Evolutionary conservation across 164 flowering plant species (phyloP).

Genomic region (Macadamia integrifolia): DNA sequence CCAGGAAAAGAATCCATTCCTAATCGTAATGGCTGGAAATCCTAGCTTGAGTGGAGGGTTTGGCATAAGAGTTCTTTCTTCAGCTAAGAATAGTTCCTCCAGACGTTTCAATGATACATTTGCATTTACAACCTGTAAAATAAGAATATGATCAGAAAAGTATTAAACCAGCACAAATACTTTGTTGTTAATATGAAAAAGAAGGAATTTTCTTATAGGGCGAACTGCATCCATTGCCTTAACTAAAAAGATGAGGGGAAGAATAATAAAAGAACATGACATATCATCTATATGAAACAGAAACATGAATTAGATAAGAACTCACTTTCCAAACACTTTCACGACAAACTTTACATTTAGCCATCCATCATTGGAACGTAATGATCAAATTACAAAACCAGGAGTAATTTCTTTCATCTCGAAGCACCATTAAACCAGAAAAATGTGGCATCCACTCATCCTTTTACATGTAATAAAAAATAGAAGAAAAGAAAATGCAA

Average conservation of each 20-base stretch:
- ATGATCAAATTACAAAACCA: not conserved
- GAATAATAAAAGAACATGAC: not conserved
- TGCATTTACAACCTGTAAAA: slow-evolving; percentile 78
- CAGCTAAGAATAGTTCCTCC: slow-evolving; percentile 83
- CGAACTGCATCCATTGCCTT: not conserved
- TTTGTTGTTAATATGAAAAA: not conserved
- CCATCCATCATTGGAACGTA: not conserved
- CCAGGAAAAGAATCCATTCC: slow-evolving; percentile 87
- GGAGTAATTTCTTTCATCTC: too few relatives aligned
- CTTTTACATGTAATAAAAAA: too few relatives aligned
- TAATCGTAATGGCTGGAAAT: slow-evolving; percentile 80
- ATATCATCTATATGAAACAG: not conserved
- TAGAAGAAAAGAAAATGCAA: too few relatives aligned
- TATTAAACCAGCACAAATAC: not conserved
- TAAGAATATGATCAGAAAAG: slow-evolving; percentile 4
- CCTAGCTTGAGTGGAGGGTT: slow-evolving; percentile 79
- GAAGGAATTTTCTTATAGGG: too few relatives aligned
- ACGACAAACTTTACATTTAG: not conserved
- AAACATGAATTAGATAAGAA: not conserved
- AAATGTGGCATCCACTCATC: too few relatives aligned
- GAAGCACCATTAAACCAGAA: too few relatives aligned
- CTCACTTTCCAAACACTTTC: not conserved
- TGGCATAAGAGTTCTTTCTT: slow-evolving; percentile 81
- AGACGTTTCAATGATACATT: slow-evolving; percentile 91
- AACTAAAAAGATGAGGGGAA: not conserved